Evolutionary conservation across 768 basidiomycete genomes (phyloP).

Genomic region (Trametes maxima): DNA sequence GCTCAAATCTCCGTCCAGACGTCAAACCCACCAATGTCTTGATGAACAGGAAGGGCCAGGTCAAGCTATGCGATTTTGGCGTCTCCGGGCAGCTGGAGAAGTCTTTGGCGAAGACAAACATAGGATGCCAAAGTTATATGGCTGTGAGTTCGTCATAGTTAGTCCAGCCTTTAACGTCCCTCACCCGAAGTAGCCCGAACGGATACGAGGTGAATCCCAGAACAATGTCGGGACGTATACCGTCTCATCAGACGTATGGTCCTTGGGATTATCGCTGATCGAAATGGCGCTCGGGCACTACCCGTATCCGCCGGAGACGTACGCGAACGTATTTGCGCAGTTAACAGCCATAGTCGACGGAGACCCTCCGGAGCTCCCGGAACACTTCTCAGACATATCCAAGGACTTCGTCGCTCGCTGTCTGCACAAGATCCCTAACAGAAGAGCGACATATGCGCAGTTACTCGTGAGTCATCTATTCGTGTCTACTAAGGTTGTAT

Average conservation of each 20-base stretch:
- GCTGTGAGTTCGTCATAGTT: conserved; percentile 60
- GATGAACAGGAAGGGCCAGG: conserved; percentile 81
- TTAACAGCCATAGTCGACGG: conserved; percentile 96
- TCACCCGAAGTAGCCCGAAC: conserved; percentile 72
- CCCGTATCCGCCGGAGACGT: conserved; percentile 97
- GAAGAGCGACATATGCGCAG: conserved; percentile 81
- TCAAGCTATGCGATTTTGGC: conserved; percentile 99
- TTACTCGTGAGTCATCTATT: conserved; percentile 57
- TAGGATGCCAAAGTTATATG: conserved; percentile 99
- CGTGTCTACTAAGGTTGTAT: not conserved
- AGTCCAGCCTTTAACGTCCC: not conserved
- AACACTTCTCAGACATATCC: conserved; percentile 66
- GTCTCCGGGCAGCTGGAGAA: conserved; percentile 97
- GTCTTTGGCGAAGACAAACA: conserved; percentile 95
- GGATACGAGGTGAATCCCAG: conserved; percentile 92
- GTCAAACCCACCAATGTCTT: conserved; percentile 96
- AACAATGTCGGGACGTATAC: conserved; percentile 89
- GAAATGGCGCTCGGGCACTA: conserved; percentile 90
- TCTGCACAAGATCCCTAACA: conserved; percentile 77
- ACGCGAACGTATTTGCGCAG: conserved; percentile 96
- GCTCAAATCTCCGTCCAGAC: conserved; percentile 44
- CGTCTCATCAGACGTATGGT: conserved; percentile 98
- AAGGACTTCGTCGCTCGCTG: conserved; percentile 83
- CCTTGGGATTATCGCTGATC: conserved; percentile 90
- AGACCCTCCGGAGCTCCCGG: conserved; percentile 85